Percentiles rank a stretch among this genome's conserved stretches.
These are phyloP conservation scores for Trypanosoma platydactyli DNA, from an alignment of 208 protist genomes.

Conservation along the genomic window DNA sequence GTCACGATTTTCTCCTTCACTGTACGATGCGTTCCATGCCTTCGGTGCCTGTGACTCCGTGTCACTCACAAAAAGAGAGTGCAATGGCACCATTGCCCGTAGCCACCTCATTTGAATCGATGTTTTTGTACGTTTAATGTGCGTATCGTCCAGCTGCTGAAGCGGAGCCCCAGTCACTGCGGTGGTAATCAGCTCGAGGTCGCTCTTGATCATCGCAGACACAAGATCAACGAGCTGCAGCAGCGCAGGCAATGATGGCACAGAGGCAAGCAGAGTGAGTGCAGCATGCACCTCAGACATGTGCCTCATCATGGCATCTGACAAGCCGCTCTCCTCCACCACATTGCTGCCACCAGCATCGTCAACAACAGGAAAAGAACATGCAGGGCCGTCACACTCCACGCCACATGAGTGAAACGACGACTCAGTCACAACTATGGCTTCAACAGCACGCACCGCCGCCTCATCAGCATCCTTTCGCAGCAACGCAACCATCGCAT, in stretches of 20 bases:
- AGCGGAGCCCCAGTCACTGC: background rate
- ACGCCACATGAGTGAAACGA: background rate
- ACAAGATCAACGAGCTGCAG: slow-evolving; percentile 17
- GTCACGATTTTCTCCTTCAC: background rate
- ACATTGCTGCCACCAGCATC: background rate
- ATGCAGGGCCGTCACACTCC: background rate
- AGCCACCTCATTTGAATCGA: slow-evolving; percentile 11
- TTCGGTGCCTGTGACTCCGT: too few relatives aligned
- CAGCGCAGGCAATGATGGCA: background rate
- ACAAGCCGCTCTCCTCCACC: background rate
- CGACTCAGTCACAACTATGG: background rate
- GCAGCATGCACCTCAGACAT: slow-evolving; percentile 26
- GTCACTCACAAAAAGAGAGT: background rate
- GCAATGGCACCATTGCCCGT: slow-evolving; percentile 4
- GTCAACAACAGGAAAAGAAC: too few relatives aligned
- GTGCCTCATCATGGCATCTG: slow-evolving; percentile 3
- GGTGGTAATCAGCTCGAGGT: slow-evolving; percentile 1
- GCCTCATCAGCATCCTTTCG: slow-evolving; percentile 23
- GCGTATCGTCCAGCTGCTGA: background rate
- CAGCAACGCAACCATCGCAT: slow-evolving; percentile 14
- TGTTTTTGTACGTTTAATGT: background rate
- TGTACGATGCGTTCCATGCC: background rate
- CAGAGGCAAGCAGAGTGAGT: background rate
- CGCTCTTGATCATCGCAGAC: slow-evolving; percentile 11
- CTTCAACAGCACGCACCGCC: background rate